These are phyloP conservation scores for Syzygium syzygioides DNA, from an alignment of 441 rosid genomes.

Conservation along the genomic window DNA sequence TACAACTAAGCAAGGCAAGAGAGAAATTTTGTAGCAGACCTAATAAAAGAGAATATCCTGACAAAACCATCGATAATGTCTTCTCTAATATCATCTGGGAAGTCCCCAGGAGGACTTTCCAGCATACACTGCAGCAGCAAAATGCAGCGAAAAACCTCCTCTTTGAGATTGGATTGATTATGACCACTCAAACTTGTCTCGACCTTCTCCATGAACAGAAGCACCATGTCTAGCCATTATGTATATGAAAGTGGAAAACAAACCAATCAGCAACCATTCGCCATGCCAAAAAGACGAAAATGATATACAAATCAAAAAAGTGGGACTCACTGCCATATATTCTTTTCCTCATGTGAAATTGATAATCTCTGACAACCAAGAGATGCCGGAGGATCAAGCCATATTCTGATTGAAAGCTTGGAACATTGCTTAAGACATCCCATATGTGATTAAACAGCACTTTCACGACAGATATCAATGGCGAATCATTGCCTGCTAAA, in stretches of 20 bases:
- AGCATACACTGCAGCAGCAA: slow-evolving; percentile 70
- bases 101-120: slow-evolving; percentile 92
- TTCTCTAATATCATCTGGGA: slow-evolving; percentile 62
- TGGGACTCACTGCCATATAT: slow-evolving; percentile 63
- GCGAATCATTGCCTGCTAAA: slow-evolving; percentile 48
- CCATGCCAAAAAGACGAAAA: slow-evolving; percentile 7
- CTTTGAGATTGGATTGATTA: slow-evolving; percentile 54
- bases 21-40: slow-evolving; percentile 29
- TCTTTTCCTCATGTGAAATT: slow-evolving; percentile 74
- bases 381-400: slow-evolving; percentile 81
- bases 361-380: slow-evolving; percentile 58
- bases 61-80: slow-evolving; percentile 61
- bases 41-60: slow-evolving; percentile 60
- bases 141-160: slow-evolving; percentile 68
- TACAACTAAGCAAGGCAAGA: not conserved
- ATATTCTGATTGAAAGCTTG: slow-evolving; percentile 86
- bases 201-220: slow-evolving; percentile 72
- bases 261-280: slow-evolving; percentile 5
- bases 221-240: slow-evolving; percentile 52
- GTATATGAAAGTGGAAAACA: slow-evolving; percentile 1
- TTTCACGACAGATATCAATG: slow-evolving; percentile 64
- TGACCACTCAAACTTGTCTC: slow-evolving; percentile 40
- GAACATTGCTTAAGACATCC: slow-evolving; percentile 68
- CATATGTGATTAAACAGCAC: slow-evolving; percentile 61
- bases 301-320: not conserved